Conservation (phyloP, 1,284 basidiomycete species). For the Mycena sp. region DNA sequence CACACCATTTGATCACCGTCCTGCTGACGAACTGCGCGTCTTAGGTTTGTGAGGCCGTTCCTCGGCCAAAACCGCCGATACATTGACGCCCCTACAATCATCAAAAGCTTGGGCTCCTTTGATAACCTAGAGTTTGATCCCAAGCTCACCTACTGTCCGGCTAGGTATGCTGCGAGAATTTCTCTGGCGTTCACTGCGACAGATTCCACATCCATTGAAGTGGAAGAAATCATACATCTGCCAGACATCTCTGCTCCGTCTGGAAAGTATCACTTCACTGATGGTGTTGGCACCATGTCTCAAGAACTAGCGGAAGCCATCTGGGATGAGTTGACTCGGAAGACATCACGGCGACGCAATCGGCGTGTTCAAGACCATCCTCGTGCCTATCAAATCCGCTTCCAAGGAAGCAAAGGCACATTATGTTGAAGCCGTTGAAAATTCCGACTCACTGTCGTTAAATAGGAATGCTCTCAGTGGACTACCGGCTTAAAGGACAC, state of each 20-base stretch:
- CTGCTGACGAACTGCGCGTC: not conserved
- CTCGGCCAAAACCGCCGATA: slow-evolving; percentile 38
- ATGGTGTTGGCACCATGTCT: slow-evolving; percentile 77
- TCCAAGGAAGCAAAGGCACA: slow-evolving; percentile 63
- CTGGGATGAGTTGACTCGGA: slow-evolving; percentile 55
- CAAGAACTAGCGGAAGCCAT: slow-evolving; percentile 62
- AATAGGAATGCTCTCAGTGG: slow-evolving; percentile 62
- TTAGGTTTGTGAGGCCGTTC: slow-evolving; percentile 61
- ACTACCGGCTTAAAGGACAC: slow-evolving; percentile 56
- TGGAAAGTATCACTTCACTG: slow-evolving; percentile 63
- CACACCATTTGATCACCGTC: not conserved
- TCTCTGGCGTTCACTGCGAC: slow-evolving; percentile 81
- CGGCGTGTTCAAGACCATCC: slow-evolving; percentile 50
- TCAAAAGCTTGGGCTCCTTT: slow-evolving; percentile 63
- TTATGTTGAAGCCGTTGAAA: too few relatives aligned
- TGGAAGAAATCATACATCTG: slow-evolving; percentile 58
- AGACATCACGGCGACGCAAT: slow-evolving; percentile 47
- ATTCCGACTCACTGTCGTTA: too few relatives aligned
- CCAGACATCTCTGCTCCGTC: slow-evolving; percentile 55
- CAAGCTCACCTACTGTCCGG: slow-evolving; percentile 65
- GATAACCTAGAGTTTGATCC: slow-evolving; percentile 53
- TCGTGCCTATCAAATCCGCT: slow-evolving; percentile 66
- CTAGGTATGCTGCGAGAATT: slow-evolving; percentile 75
- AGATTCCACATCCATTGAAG: slow-evolving; percentile 61
- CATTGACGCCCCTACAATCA: slow-evolving; percentile 54